Base-by-base conservation (phyloP, 2,329 filamentous ascomycete species). In the Claviceps purpurea region DNA sequence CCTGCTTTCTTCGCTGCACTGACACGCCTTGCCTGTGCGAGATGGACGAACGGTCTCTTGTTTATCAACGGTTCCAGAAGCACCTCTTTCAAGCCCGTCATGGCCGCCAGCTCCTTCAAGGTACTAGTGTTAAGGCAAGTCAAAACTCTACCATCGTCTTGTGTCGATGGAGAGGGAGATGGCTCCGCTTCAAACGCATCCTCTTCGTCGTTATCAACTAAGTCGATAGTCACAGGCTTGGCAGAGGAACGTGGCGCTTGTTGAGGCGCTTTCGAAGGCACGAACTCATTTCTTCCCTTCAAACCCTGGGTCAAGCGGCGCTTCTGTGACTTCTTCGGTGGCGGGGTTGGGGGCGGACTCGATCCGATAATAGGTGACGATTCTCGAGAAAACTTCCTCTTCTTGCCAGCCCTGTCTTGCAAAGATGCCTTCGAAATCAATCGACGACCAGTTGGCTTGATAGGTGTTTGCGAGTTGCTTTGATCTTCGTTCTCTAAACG, bases 91-190 rank as follows among this genome's bases (percentile, higher is more conserved):
- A 86, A 81, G 37, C 82, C 83, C 0, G 88, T 88, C 55, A 96
- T 83, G 58, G 95, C 90, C 1, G 85, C 80, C 43, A 98, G 77
- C 53, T 91, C 87, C 39, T 84, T 78, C 10, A 80, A 71, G 5
- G 81, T 80, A 64, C 87, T 93, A 0, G 75, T 81, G 62, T 97
- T 97, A 66, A 98, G 82, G 61, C 89, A 94, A 7, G 82, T 76
- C 30, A 97, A 72, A 6, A 96, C 78, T 48, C 66, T 64, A 47
- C 68, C 65, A 41, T 65, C 64, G 41, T 65, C 66, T n/a, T 68
- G 62, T 5, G 64, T 57, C 3, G 50, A 58, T 1, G 57, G 58
- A 7, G 57, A 56, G 8, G 65, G 63, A 5, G 64, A 65, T 16
- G 53, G 51, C 52, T 70, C 65, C 7, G 68, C 68, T 46, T 69